A percentile compares a stretch with the other conserved stretches of the same genome.
phyloP scores from a whole-genome alignment of 495 filamentous ascomycete genomes.

The Aspergillus indologenus region DNA sequence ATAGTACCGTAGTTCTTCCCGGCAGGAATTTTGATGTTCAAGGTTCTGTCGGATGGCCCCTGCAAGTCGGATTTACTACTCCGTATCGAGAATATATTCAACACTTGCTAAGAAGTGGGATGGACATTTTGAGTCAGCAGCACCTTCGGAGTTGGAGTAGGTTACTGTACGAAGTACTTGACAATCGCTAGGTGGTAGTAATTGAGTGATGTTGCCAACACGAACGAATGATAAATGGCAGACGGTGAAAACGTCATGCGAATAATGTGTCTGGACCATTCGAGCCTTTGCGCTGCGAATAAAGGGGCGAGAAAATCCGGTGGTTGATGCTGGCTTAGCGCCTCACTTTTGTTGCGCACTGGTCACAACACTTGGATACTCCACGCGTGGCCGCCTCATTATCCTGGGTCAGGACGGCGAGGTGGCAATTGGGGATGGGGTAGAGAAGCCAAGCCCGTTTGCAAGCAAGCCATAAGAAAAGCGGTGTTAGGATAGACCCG shows the following conservation, averaged over 20 bases:
- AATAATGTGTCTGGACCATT: constrained; percentile 3
- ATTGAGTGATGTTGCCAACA: too few species aligned
- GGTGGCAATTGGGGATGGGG: constrained; percentile 10
- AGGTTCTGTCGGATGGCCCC: background rate
- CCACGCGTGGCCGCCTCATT: constrained; percentile 19
- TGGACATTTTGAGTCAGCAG: too few species aligned
- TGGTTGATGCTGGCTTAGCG: constrained; percentile 7
- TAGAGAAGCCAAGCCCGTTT: constrained; percentile 12
- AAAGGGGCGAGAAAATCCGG: background rate
- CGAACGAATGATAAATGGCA: background rate
- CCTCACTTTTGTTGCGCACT: constrained; percentile 18
- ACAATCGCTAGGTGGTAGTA: too few species aligned
- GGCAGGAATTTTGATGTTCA: background rate
- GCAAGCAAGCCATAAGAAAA: constrained; percentile 10
- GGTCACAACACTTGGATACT: constrained; percentile 10
- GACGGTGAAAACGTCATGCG: background rate
- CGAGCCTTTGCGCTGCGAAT: background rate
- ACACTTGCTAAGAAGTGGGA: too few species aligned
- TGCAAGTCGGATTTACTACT: background rate
- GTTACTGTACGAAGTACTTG: too few species aligned
- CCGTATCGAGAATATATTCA: too few species aligned
- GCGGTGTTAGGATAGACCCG: constrained; percentile 13
- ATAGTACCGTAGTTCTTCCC: constrained; percentile 2
- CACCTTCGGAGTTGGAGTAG: too few species aligned
- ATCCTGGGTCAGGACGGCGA: constrained; percentile 12